Evolutionary conservation across 2,329 filamentous ascomycete species (phyloP).

Genomic region (Sclerotinia borealis): DNA sequence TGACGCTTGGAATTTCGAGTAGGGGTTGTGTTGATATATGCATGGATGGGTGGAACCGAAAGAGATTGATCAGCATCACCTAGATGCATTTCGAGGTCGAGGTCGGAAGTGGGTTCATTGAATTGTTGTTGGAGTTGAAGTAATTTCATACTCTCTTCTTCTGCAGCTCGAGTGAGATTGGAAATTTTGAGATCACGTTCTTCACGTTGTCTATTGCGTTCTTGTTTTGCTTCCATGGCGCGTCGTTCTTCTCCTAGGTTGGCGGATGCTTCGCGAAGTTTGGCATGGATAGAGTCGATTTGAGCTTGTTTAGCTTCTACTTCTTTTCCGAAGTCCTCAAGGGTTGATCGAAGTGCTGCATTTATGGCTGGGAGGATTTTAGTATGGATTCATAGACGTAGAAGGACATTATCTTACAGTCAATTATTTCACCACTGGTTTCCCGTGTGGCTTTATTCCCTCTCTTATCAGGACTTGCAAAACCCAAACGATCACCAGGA

Average conservation of each 20-base stretch:
- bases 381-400: not conserved
- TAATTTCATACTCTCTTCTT: conserved; percentile 58
- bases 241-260: conserved; percentile 73
- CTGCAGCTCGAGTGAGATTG: conserved; percentile 69
- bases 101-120: conserved; percentile 46
- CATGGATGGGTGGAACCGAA: conserved; percentile 22
- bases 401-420: conserved; percentile 51
- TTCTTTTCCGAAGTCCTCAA: conserved; percentile 72
- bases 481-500: conserved; percentile 40
- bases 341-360: conserved; percentile 72
- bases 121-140: conserved; percentile 43
- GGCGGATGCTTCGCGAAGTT: conserved; percentile 73
- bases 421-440: conserved; percentile 72
- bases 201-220: conserved; percentile 58
- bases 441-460: conserved; percentile 55
- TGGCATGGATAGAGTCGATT: conserved; percentile 74
- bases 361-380: conserved; percentile 59
- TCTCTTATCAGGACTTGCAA: conserved; percentile 41
- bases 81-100: conserved; percentile 45
- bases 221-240: conserved; percentile 63
- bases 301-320: conserved; percentile 77
- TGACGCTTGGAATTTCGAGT: conserved; percentile 37
- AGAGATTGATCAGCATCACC: conserved; percentile 33
- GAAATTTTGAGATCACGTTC: conserved; percentile 62
- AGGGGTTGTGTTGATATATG: conserved; percentile 26